phyloP scores from a whole-genome alignment of 2,329 filamentous ascomycete genomes.

The Trichoderma sp. region DNA sequence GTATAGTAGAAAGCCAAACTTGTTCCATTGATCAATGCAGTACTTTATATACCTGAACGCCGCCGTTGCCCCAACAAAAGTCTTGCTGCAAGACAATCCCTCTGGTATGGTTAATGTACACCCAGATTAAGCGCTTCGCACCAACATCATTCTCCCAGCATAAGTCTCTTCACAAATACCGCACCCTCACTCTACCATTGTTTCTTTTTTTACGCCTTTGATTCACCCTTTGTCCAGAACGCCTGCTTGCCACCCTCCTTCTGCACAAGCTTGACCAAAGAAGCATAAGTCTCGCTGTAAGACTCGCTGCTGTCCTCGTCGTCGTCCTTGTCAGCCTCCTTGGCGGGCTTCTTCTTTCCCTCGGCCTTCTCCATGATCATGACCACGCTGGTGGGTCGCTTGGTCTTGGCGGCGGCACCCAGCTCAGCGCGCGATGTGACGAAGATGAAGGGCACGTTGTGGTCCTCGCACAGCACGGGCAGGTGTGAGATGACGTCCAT shows the following conservation, averaged over 20 bases:
- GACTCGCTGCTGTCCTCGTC: conserved; percentile 57
- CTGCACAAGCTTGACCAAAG: conserved; percentile 65
- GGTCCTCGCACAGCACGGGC: conserved; percentile 96
- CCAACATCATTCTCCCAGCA: conserved; percentile 4
- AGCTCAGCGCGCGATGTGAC: conserved; percentile 90
- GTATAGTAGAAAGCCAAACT: conserved; percentile 3
- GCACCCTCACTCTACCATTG: neutral
- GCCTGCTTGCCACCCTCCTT: conserved; percentile 64
- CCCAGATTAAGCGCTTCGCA: conserved; percentile 33
- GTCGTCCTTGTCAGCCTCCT: conserved; percentile 47
- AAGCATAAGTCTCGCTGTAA: conserved; percentile 64
- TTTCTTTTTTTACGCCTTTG: conserved; percentile 28
- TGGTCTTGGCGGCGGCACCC: conserved; percentile 89
- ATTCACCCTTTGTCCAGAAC: conserved; percentile 48
- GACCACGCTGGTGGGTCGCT: conserved; percentile 93
- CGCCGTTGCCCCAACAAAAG: conserved; percentile 38
- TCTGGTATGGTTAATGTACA: conserved; percentile 40
- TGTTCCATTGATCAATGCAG: conserved; percentile 31
- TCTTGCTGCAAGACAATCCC: conserved; percentile 30
- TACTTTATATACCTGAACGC: conserved; percentile 39
- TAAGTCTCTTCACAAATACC: neutral
- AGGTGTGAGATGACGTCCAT: conserved; percentile 99
- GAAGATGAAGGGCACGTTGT: conserved; percentile 96
- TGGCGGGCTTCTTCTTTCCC: conserved; percentile 46
- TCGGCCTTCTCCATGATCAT: conserved; percentile 71